Conservation (phyloP, 2,329 filamentous ascomycete species). For the Colletotrichum salicis region DNA sequence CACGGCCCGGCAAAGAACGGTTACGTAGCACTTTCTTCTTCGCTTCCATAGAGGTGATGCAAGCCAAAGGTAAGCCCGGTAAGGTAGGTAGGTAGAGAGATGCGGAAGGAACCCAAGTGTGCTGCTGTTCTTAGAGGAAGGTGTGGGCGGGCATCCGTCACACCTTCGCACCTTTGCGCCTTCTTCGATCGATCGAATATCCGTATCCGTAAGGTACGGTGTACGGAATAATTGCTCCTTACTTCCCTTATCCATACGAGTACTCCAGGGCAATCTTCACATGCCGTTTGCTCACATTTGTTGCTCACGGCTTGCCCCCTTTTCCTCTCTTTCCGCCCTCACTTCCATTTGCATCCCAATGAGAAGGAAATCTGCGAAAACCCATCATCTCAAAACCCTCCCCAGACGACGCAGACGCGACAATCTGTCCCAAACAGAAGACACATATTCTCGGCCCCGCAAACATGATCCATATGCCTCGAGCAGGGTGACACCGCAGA, state of each 20-base stretch:
- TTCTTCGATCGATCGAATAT: background rate
- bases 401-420: conserved; percentile 15
- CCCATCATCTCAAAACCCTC: conserved; percentile 5
- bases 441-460: conserved; percentile 24
- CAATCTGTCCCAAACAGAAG: conserved; percentile 32
- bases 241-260: no score
- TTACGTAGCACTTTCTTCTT: background rate
- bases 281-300: background rate
- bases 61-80: background rate
- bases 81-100: background rate
- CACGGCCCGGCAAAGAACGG: background rate
- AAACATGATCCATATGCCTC: conserved; percentile 20
- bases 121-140: background rate
- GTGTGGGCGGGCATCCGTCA: background rate
- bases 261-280: background rate
- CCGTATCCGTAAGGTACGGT: no score
- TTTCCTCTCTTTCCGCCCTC: background rate
- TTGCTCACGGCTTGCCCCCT: background rate
- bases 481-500: conserved; percentile 34
- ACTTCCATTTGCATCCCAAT: background rate
- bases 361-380: conserved; percentile 16
- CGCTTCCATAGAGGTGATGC: background rate
- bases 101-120: background rate
- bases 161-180: background rate
- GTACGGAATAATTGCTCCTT: no score